Evolutionary conservation across 2,329 filamentous ascomycete genomes (phyloP).

Genomic region (Colletotrichum liaoningense): DNA sequence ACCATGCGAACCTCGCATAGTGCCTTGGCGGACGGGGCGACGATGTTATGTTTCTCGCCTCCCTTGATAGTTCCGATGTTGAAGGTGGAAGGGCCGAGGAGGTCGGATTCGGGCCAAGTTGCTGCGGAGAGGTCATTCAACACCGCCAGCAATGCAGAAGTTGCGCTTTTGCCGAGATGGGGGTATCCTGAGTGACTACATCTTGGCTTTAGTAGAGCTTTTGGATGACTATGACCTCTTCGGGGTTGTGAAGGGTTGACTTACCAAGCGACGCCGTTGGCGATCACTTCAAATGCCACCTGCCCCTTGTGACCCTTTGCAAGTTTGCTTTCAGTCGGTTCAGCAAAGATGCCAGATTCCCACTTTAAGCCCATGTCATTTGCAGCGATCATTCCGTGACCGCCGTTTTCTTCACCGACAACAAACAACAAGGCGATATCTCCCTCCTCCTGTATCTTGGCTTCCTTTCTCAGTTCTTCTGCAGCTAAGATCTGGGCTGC

Average conservation of each 20-base stretch:
- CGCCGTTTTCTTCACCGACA: slow-evolving; percentile 41
- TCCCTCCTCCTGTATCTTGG: slow-evolving; percentile 31
- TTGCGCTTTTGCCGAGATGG: slow-evolving; percentile 47
- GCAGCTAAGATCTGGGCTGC: slow-evolving; percentile 38
- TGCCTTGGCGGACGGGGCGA: slow-evolving; percentile 50
- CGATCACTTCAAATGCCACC: slow-evolving; percentile 44
- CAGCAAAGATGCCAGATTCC: slow-evolving; percentile 42
- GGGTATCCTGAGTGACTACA: slow-evolving; percentile 50
- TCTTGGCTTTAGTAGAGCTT: background rate
- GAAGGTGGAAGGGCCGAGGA: slow-evolving; percentile 52
- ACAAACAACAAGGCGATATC: slow-evolving; percentile 40
- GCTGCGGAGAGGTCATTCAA: slow-evolving; percentile 45
- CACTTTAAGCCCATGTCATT: slow-evolving; percentile 52
- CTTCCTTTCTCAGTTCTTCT: slow-evolving; percentile 36
- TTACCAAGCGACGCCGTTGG: slow-evolving; percentile 43
- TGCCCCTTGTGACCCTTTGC: slow-evolving; percentile 41
- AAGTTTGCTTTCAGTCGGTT: slow-evolving; percentile 42
- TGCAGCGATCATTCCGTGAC: slow-evolving; percentile 42
- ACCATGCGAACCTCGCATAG: slow-evolving; percentile 53
- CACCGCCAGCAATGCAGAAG: slow-evolving; percentile 44
- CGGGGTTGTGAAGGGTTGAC: background rate
- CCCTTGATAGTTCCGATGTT: slow-evolving; percentile 52
- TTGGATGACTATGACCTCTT: background rate
- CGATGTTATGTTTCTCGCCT: slow-evolving; percentile 52
- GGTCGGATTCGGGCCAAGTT: slow-evolving; percentile 47